Evolutionary conservation across 2,329 filamentous ascomycete species (phyloP), one percentile per base, ranked within the genome.

Genomic region (Aquanectria penicillioides): DNA sequence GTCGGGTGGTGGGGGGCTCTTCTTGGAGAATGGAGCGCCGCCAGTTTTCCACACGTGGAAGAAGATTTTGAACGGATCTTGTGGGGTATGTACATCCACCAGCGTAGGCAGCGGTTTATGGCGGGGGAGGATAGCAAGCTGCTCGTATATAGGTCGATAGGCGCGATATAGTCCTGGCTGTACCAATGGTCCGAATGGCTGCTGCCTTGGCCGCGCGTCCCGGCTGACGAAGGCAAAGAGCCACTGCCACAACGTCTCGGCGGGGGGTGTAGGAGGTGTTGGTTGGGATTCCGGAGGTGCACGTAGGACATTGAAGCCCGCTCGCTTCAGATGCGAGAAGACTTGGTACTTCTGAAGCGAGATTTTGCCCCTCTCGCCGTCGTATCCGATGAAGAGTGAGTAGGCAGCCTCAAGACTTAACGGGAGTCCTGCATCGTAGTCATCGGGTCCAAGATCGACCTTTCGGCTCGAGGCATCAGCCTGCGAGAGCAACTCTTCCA

Each of bases 331-430:
- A 50, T 93, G 89, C 1, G 93, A 85, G 74, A 94, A 99, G 23
- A 98, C 94, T 46, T 91, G 91, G 69, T 93, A 98, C 70, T 92
- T 88, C 66, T 96, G 92, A 59, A 97, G 80, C 9, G 82, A 81
- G 25, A 87, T 77, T 73, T 85, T 88, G 29, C 87, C 86, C 36
- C 77, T 74, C 60, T 87, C 84, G 5, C 80, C 84, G 43, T 92
- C 89, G 20, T 85, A 80, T 2, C 93, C 93, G 63, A 97, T 85
- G 50, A 97, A 88, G 18, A 93, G 84, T 5, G 94, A 86, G 79
- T 98, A 98, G 0, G 93, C 93, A 6, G 91, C 94, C 74, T 98
- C 92, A 33, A 98, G 78, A 75, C 92, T 97, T 81, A 99, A 89
- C 0, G 94, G 93, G n/a, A 95, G 75, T 0, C 90, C 90, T 4